Conservation (phyloP, 805 yeast genomes). For the Jamesozyma hellenica region DNA sequence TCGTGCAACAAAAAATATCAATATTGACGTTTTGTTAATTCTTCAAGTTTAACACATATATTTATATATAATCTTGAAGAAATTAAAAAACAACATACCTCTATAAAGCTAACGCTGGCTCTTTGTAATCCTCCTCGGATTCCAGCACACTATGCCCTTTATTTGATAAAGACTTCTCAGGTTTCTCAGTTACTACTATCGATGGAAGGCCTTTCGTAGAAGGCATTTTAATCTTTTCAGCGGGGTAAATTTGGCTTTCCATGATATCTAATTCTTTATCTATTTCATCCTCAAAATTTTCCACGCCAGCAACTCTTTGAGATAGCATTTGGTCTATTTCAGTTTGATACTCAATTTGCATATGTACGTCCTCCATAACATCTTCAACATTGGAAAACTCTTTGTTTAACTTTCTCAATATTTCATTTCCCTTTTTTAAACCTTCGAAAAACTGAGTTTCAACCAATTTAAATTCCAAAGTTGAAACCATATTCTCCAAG, state of each 20-base stretch:
- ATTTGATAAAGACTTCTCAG: too few species aligned
- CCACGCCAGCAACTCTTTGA: conserved; percentile 26
- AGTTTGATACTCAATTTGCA: conserved; percentile 68
- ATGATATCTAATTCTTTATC: conserved; percentile 50
- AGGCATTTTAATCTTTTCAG: conserved; percentile 21
- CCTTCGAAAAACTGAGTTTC: conserved; percentile 81
- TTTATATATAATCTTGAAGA: too few species aligned
- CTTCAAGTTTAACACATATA: too few species aligned
- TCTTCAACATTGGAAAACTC: conserved; percentile 77
- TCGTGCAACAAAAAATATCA: too few species aligned
- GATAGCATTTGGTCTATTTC: conserved; percentile 51
- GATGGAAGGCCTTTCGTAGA: conserved; percentile 25
- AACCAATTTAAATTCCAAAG: conserved; percentile 79
- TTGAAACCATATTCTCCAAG: conserved; percentile 65
- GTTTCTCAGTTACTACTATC: too few species aligned
- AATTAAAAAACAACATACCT: too few species aligned
- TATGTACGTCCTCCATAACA: conserved; percentile 75
- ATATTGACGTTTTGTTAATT: too few species aligned
- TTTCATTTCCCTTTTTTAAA: conserved; percentile 67
- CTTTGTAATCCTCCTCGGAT: too few species aligned
- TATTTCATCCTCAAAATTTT: conserved; percentile 44
- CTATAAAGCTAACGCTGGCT: too few species aligned
- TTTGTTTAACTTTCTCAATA: conserved; percentile 61
- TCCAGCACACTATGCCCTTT: too few species aligned
- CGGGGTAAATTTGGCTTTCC: conserved; percentile 39